Conservation (phyloP, 352 stramenopile genomes). For the Globisporangium barbulae region DNA sequence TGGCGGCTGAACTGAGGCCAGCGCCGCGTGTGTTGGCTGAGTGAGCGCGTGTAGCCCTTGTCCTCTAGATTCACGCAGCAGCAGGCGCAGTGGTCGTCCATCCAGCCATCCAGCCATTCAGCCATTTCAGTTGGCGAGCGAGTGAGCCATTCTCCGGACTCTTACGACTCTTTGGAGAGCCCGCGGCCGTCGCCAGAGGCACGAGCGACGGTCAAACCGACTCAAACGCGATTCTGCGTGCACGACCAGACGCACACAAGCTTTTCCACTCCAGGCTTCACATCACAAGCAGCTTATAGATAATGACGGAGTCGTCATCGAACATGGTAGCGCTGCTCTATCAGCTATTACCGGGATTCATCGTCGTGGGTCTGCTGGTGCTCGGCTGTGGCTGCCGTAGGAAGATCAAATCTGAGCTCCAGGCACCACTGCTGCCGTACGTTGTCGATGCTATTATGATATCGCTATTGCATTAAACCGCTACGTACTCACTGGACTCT, state of each 20-base stretch:
- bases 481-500: not conserved
- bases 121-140: too few species aligned
- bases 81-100: too few species aligned
- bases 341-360: constrained; percentile 20
- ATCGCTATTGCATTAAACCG: not conserved
- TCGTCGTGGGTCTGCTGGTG: constrained; percentile 43
- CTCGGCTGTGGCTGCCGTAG: constrained; percentile 46
- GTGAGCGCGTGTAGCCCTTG: too few species aligned
- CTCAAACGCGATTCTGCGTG: constrained; percentile 2
- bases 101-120: not conserved
- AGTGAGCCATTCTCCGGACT: not conserved
- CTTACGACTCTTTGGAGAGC: not conserved
- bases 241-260: not conserved
- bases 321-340: constrained; percentile 45
- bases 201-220: not conserved
- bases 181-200: not conserved
- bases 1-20: too few species aligned
- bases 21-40: too few species aligned
- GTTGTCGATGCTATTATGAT: not conserved
- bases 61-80: too few species aligned
- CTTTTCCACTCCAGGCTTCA: not conserved
- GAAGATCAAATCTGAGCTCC: constrained; percentile 41
- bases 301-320: not conserved
- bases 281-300: not conserved
- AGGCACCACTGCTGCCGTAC: constrained; percentile 47